Evolutionary conservation across 2,329 filamentous ascomycete species (phyloP), one percentile per base, ranked within the genome.

Genomic region (Xylariaceae sp.): DNA sequence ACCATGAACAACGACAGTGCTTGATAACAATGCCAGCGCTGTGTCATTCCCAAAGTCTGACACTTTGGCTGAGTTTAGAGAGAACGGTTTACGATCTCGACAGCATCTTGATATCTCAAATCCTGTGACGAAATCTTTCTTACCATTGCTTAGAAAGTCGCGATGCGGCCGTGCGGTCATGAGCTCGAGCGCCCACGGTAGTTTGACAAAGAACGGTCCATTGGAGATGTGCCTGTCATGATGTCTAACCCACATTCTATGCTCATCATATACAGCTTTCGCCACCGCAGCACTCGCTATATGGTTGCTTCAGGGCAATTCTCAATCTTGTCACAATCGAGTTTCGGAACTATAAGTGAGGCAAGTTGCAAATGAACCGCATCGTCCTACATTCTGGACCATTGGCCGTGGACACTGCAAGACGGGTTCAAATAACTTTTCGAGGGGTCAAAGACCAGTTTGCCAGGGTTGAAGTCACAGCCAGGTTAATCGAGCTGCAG

Each of bases 361-460:
- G 42, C 46, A 53, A n/a, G 39, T 47, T 10, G 34, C 33, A 38
- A 47, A 47, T 13, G 41, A 55, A 42, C 51, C 28, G 54, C 31
- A 50, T 40, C 39, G 43, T 31, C 52, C 57, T 45, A 50, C 48
- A 42, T 48, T 55, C 51, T 56, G 47, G 42, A 47, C 47, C 36
- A 47, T 42, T 12, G 54, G 45, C 39, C 45, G 40, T 17, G 42
- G 48, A 42, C 42, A 53, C 51, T 49, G 51, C 16, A 56, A 34
- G 46, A 53, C 40, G 9, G 55, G 42, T 57, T 52, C 52, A 59
- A 51, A 19, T 53, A 48, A 28, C 22, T 49, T 57, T 46, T 31
- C 53, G 28, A 13, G 17, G 51, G 16, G 22, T 50, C 7, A 60
- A 60, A 47, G 48, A 55, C 49, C 51, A 50, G 7, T n/a, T 55